These are phyloP conservation scores for Bipolaris zeicola DNA, from an alignment of 2,329 filamentous ascomycete species.

Conservation along the genomic window DNA sequence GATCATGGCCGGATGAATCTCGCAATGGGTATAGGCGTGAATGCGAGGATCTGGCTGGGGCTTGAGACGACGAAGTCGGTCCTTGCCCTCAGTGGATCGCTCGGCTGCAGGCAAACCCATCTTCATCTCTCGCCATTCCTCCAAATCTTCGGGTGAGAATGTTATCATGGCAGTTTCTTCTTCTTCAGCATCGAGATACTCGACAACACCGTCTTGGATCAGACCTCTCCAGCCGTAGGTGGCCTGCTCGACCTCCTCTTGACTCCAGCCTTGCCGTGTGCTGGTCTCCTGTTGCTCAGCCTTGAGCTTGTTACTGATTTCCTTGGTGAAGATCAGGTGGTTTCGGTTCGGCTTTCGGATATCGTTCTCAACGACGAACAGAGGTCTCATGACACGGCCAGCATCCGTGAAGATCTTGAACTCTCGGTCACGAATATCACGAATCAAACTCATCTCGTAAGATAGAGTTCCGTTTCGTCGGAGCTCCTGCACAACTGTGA, in stretches of 20 bases:
- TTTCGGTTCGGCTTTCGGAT: slow-evolving; percentile 74
- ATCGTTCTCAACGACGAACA: slow-evolving; percentile 93
- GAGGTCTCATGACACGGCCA: slow-evolving; percentile 88
- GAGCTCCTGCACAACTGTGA: slow-evolving; percentile 76
- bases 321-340: slow-evolving; percentile 79
- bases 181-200: slow-evolving; percentile 97
- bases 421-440: slow-evolving; percentile 95
- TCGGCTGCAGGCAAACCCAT: slow-evolving; percentile 49
- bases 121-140: slow-evolving; percentile 58
- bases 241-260: slow-evolving; percentile 61
- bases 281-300: slow-evolving; percentile 68
- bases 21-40: slow-evolving; percentile 95
- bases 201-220: slow-evolving; percentile 82
- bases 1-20: slow-evolving; percentile 99
- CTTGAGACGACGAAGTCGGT: slow-evolving; percentile 85
- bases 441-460: slow-evolving; percentile 90
- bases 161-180: slow-evolving; percentile 99
- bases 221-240: slow-evolving; percentile 90
- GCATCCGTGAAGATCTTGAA: slow-evolving; percentile 99
- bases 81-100: slow-evolving; percentile 64
- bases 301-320: slow-evolving; percentile 76
- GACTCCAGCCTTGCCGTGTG: slow-evolving; percentile 62
- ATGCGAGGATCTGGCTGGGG: slow-evolving; percentile 85
- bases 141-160: slow-evolving; percentile 96
- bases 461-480: slow-evolving; percentile 83